Conservation (phyloP, 2,329 filamentous ascomycete species). For the Sphaerulina vaccinii region DNA sequence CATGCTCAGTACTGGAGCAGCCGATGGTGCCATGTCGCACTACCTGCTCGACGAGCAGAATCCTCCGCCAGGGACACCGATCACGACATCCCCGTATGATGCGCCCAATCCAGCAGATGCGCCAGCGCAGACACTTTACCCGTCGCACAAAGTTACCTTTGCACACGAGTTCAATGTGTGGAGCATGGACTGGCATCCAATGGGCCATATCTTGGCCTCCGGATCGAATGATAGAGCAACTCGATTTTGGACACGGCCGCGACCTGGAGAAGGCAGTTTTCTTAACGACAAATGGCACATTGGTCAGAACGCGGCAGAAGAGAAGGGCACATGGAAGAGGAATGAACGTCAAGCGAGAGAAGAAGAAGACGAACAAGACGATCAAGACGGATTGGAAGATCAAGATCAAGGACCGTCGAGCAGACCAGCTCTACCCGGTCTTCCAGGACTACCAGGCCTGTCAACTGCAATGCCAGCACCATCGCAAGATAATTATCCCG, state of each 20-base stretch:
- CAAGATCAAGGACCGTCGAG: constrained; percentile 81
- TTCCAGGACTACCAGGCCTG: constrained; percentile 43
- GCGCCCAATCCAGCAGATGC: constrained; percentile 74
- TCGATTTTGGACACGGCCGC: constrained; percentile 88
- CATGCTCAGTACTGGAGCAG: constrained; percentile 83
- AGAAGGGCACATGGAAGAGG: constrained; percentile 89
- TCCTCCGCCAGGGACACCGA: constrained; percentile 68
- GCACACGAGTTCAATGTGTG: constrained; percentile 95
- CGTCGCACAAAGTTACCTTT: constrained; percentile 80
- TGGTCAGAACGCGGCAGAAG: constrained; percentile 87
- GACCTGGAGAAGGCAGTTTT: constrained; percentile 82
- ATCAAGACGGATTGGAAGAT: constrained; percentile 87
- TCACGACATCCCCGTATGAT: constrained; percentile 80
- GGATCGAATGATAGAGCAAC: constrained; percentile 96
- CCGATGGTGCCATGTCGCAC: constrained; percentile 86
- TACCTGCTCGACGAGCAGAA: constrained; percentile 97
- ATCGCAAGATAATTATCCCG: constrained; percentile 29
- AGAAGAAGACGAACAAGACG: constrained; percentile 90
- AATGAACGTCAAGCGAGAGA: constrained; percentile 77
- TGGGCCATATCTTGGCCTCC: constrained; percentile 91
- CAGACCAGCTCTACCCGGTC: constrained; percentile 60
- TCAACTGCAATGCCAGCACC: constrained; percentile 15
- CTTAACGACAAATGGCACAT: constrained; percentile 94
- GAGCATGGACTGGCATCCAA: constrained; percentile 96
- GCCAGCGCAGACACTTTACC: constrained; percentile 85